Percentiles rank a stretch among this genome's conserved stretches.
phyloP scores from a whole-genome alignment of 179 eudicot genomes.

The Beta corolliflora region DNA sequence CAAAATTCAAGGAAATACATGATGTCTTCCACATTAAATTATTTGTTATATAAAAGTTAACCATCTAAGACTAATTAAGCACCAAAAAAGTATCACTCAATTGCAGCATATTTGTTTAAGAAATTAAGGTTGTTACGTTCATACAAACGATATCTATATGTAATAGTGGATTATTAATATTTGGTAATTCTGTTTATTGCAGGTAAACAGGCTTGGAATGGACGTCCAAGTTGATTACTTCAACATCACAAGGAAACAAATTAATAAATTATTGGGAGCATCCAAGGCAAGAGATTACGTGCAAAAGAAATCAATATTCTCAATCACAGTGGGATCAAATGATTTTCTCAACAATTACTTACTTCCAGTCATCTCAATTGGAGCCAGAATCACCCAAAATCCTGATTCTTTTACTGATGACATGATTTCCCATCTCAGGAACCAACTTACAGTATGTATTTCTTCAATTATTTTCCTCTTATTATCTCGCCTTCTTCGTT shows the following conservation, averaged over 20 bases:
- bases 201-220: slow-evolving; percentile 98
- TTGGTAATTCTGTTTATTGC: slow-evolving; percentile 10
- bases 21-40: too few species aligned
- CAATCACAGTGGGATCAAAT: slow-evolving; percentile 84
- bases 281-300: slow-evolving; percentile 66
- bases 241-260: slow-evolving; percentile 74
- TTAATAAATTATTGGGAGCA: slow-evolving; percentile 68
- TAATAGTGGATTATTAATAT: too few species aligned
- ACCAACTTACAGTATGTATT: slow-evolving; percentile 67
- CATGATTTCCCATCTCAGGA: slow-evolving; percentile 60
- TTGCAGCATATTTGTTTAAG: too few species aligned
- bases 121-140: too few species aligned
- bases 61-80: too few species aligned
- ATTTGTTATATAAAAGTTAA: too few species aligned
- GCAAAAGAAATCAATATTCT: slow-evolving; percentile 71
- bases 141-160: too few species aligned
- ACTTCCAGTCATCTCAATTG: slow-evolving; percentile 75
- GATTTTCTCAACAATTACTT: slow-evolving; percentile 95
- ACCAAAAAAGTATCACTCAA: too few species aligned
- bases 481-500: neutral
- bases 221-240: slow-evolving; percentile 93
- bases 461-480: neutral
- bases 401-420: slow-evolving; percentile 84
- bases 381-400: slow-evolving; percentile 72
- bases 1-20: too few species aligned